Evolutionary conservation across 371 early-diverging fungal genomes (phyloP), one percentile per base, ranked within the genome.

Genomic region (Gilbertella persicaria): DNA sequence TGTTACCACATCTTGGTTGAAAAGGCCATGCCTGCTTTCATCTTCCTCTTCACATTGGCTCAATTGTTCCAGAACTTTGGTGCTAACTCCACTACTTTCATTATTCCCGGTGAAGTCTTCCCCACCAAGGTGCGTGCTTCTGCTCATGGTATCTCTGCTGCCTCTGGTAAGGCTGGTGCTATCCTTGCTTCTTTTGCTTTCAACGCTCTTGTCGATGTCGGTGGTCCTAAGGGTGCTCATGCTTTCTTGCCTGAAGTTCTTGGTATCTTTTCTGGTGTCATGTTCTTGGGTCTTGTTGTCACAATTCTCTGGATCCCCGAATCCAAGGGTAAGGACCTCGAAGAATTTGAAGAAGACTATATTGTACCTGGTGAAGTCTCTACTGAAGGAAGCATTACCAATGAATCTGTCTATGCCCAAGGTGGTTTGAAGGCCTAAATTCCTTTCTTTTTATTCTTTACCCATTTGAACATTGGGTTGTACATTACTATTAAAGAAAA

Each of bases 101-200:
- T 96, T 50, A 78, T 91, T 56, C 94, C 96, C 17, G 88, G 90
- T 65, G 96, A 96, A 70, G 84, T 88, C 5, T 96, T 93, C 83
- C 94, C 96, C 16, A 94, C 94, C 16, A 85, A 88, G 51, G 90
- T 86, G 53, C 86, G 94, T 50, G 85, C 94, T 20, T 89, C 92
- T 9, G 85, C 87, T 50, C 93, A 93, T 61, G 95, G 95, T 64
- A 91, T 93, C 60, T 88, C 91, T 51, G 94, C 94, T 38, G 94
- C 93, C 20, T 70, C 80, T 51, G 94, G 94, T 50, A 94, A 94
- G 75, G 74, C 88, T 24, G 95, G 95, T 61, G 95, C 94, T 35
- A 78, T 78, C 29, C 57, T 78, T 40, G 75, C 78, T 21, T 60
- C 78, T 12, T 78, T 78, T 60, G 73, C 80, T 1, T 85, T 86